These are phyloP conservation scores for Capsicum baccatum DNA, from an alignment of 257 asterid species.

Conservation along the genomic window DNA sequence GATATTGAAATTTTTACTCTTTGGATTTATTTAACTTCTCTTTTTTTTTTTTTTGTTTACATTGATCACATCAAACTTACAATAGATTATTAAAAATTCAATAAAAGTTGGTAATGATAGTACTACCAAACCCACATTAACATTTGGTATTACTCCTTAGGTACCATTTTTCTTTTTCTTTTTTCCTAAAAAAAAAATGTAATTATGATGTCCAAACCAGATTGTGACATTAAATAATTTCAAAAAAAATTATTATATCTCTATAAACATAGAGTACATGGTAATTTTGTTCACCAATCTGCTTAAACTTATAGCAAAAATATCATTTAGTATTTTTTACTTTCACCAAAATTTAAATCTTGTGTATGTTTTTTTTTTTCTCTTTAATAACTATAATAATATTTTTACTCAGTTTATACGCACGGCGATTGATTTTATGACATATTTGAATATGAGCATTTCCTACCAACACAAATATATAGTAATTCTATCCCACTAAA, in stretches of 20 bases:
- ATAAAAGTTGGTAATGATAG: constrained; percentile 8
- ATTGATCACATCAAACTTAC: neutral
- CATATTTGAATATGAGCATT: too few species aligned
- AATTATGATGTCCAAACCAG: neutral
- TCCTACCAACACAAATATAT: too few species aligned
- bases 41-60: too few species aligned
- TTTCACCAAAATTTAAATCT: neutral
- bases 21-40: neutral
- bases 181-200: neutral
- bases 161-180: neutral
- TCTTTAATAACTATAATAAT: too few species aligned
- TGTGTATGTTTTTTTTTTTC: neutral
- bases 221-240: neutral
- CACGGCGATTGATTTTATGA: too few species aligned
- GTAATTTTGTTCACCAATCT: neutral
- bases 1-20: neutral
- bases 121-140: constrained; percentile 21
- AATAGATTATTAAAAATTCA: neutral
- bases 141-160: neutral
- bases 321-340: neutral
- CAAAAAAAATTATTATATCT: neutral
- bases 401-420: too few species aligned
- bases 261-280: neutral
- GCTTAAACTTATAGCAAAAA: neutral
- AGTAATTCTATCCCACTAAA: too few species aligned